Evolutionary conservation across 805 yeast genomes (phyloP), one percentile per base, ranked within the genome.

Genomic region (Starmerella tilneyi): DNA sequence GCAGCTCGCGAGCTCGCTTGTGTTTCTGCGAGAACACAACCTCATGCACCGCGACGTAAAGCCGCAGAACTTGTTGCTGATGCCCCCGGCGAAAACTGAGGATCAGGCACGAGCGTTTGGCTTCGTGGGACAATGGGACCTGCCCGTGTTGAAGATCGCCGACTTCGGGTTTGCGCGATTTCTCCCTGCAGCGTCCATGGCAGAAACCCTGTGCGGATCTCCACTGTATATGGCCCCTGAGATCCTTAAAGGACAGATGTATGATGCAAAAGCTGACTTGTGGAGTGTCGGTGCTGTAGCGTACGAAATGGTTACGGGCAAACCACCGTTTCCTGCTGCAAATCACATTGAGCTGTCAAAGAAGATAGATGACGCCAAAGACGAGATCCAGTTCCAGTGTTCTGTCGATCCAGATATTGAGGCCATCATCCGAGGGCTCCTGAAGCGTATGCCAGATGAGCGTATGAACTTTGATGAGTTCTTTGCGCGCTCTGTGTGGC

Each of bases 151-250:
- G 51, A 89, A 89, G 63, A 79, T 92, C 49, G 98, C 98, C 11
- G 98, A 92, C 66, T 92, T 92, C 64, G 98, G 98, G 1, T 92
- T 92, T 67, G 98, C 98, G 5, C 72, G 97, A 50, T 84, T 88
- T 59, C 70, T 92, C 56, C 98, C 98, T 6, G 78, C 83, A 41
- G 82, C 96, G 2, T 80, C 95, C 1, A 71, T 92, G 75, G 97
- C 97, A 1, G 98, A 92, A 61, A 92, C 98, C 1, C 69, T 92
- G 54, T 92, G 98, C 70, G 98, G 98, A 1, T 84, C 95, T 9
- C 98, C 98, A 3, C 72, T 92, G 35, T 92, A 92, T 64, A 92
- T 92, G 98, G 98, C 98, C 0, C 98, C 98, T 0, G 98, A 92
- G 65, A 92, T 92, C 39, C 68, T 92, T 55, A 72, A 94, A 51